Evolutionary conservation across 345 rosid genomes (phyloP).

Genomic region (Citrus inodora): DNA sequence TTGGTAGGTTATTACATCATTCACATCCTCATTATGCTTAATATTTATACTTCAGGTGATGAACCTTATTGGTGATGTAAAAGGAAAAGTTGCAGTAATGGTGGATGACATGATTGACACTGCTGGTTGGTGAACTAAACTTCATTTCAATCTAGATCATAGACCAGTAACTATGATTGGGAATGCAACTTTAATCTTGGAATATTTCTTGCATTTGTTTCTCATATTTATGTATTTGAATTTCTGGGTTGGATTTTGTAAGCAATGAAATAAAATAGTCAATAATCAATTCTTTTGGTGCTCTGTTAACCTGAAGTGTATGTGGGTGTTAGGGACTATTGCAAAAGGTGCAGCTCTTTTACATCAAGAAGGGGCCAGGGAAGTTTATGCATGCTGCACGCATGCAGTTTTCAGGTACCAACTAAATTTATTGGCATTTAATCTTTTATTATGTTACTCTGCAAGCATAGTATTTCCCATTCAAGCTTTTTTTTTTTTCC

Average conservation of each 20-base stretch:
- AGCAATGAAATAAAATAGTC: background rate
- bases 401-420: slow-evolving; percentile 95
- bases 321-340: slow-evolving; percentile 62
- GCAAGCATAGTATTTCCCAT: background rate
- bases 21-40: background rate
- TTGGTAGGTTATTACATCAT: background rate
- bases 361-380: slow-evolving; percentile 96
- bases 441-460: background rate
- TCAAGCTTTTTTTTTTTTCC: too few relatives aligned
- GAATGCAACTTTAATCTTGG: background rate
- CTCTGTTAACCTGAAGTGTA: background rate
- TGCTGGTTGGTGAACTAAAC: slow-evolving; percentile 61
- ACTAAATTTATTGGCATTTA: background rate
- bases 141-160: background rate
- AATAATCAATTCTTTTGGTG: background rate
- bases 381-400: slow-evolving; percentile 96
- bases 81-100: slow-evolving; percentile 97
- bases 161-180: background rate
- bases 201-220: background rate
- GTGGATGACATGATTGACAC: slow-evolving; percentile 99
- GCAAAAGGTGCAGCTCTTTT: slow-evolving; percentile 88
- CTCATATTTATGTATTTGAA: background rate
- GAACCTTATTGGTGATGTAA: slow-evolving; percentile 97
- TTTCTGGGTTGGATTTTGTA: background rate
- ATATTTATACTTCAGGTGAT: slow-evolving; percentile 56